Conservation (phyloP, 768 basidiomycete genomes). For the Pleurotus tuoliensis region DNA sequence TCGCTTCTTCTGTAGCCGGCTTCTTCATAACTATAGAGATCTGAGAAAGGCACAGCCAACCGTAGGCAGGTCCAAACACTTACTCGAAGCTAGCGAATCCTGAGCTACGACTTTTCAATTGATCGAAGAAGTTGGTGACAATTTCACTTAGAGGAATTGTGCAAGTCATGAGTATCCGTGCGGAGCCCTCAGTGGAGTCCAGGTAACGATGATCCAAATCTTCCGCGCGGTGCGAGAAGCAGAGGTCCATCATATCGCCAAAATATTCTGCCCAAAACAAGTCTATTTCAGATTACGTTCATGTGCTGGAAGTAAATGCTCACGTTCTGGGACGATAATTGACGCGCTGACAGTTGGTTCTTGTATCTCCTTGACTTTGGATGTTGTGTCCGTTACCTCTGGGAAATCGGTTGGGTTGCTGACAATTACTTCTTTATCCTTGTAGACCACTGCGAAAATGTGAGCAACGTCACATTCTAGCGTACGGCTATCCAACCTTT, state of each 20-base stretch:
- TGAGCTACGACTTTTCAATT: conserved; percentile 88
- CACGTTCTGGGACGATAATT: conserved; percentile 92
- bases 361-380: conserved; percentile 70
- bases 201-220: conserved; percentile 83
- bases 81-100: conserved; percentile 93
- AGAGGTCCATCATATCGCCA: conserved; percentile 95
- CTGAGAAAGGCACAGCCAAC: not conserved
- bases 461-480: not conserved
- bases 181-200: conserved; percentile 48
- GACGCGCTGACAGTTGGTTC: conserved; percentile 93
- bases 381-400: conserved; percentile 60
- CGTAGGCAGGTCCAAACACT: conserved; percentile 21
- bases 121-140: conserved; percentile 93
- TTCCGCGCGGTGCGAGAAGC: conserved; percentile 79
- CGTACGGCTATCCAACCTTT: conserved; percentile 47
- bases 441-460: conserved; percentile 60
- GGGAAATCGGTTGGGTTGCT: conserved; percentile 98
- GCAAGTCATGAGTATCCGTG: conserved; percentile 79
- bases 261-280: conserved; percentile 63
- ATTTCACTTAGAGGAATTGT: conserved; percentile 88
- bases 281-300: not conserved
- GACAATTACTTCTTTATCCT: conserved; percentile 56
- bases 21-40: conserved; percentile 77
- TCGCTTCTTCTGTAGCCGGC: conserved; percentile 82
- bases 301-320: conserved; percentile 7